phyloP scores from a whole-genome alignment of 495 filamentous ascomycete genomes.

The Coniosporium apollinis region DNA sequence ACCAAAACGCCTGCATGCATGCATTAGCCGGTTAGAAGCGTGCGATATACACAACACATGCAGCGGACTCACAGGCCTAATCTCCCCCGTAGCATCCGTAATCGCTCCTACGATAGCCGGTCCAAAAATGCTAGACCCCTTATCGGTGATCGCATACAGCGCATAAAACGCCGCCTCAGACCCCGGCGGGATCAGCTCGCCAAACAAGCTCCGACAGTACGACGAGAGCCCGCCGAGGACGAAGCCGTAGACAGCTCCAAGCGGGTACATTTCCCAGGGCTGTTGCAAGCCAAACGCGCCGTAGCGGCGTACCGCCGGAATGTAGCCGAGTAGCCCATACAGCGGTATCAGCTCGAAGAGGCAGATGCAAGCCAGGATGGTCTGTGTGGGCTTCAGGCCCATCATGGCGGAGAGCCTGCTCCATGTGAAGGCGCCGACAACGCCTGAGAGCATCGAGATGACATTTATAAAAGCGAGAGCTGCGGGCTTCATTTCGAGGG shows the following conservation, averaged over 20 bases:
- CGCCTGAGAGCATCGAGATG: slow-evolving; percentile 65
- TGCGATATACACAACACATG: not conserved
- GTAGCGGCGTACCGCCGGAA: slow-evolving; percentile 58
- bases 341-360: slow-evolving; percentile 85
- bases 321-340: slow-evolving; percentile 79
- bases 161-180: slow-evolving; percentile 94
- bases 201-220: slow-evolving; percentile 85
- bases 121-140: slow-evolving; percentile 86
- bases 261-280: slow-evolving; percentile 92
- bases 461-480: slow-evolving; percentile 88
- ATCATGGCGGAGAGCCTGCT: slow-evolving; percentile 50
- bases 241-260: slow-evolving; percentile 81
- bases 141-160: slow-evolving; percentile 93
- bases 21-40: not conserved
- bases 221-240: slow-evolving; percentile 85
- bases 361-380: slow-evolving; percentile 75
- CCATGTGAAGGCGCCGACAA: slow-evolving; percentile 84
- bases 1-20: slow-evolving; percentile 53
- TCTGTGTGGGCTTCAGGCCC: slow-evolving; percentile 56
- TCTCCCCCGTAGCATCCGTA: slow-evolving; percentile 77
- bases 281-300: slow-evolving; percentile 76
- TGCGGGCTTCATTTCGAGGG: slow-evolving; percentile 74
- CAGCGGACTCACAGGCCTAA: slow-evolving; percentile 39
- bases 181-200: slow-evolving; percentile 82
- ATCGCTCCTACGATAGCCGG: slow-evolving; percentile 86